Percentiles rank a stretch among this genome's conserved stretches.
phyloP scores from a whole-genome alignment of 495 filamentous ascomycete genomes.

The Chlorociboria aeruginascens region DNA sequence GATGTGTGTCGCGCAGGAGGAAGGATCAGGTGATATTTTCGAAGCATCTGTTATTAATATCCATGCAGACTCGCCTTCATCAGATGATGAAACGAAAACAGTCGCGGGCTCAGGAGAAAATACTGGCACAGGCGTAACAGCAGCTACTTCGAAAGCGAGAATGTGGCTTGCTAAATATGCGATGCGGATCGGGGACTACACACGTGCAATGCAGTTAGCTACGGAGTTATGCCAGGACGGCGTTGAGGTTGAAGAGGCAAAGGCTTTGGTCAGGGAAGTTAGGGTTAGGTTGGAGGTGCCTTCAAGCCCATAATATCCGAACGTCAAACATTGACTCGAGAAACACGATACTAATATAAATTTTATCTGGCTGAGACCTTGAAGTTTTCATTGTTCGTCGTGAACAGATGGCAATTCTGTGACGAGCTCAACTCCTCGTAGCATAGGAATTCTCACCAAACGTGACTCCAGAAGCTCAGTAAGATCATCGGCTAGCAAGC shows the following conservation, averaged over 20 bases:
- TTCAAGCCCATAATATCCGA: too few species aligned
- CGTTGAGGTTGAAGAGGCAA: slow-evolving; percentile 94
- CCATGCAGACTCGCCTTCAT: slow-evolving; percentile 16
- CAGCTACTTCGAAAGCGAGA: slow-evolving; percentile 78
- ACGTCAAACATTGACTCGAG: too few species aligned
- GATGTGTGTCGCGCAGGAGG: slow-evolving; percentile 82
- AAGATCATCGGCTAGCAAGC: too few species aligned
- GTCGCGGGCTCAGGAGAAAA: slow-evolving; percentile 17
- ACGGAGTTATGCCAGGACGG: slow-evolving; percentile 93
- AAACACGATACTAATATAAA: too few species aligned
- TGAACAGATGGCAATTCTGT: too few species aligned
- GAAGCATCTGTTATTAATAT: slow-evolving; percentile 17
- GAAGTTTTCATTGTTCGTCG: too few species aligned
- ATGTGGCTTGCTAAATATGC: slow-evolving; percentile 88
- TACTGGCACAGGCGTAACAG: slow-evolving; percentile 62
- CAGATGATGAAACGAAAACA: slow-evolving; percentile 22
- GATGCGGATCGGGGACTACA: slow-evolving; percentile 59
- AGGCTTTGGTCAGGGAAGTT: slow-evolving; percentile 84
- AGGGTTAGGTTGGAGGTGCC: slow-evolving; percentile 59
- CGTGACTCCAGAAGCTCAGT: too few species aligned
- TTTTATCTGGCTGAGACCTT: too few species aligned
- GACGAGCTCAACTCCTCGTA: too few species aligned
- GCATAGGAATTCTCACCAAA: too few species aligned
- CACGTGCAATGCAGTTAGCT: slow-evolving; percentile 66
- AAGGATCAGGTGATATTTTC: slow-evolving; percentile 29